A percentile compares a stretch with the other conserved stretches of the same genome.
Evolutionary conservation across 2,329 filamentous ascomycete species (phyloP).

Genomic region (Cordyceps javanica): DNA sequence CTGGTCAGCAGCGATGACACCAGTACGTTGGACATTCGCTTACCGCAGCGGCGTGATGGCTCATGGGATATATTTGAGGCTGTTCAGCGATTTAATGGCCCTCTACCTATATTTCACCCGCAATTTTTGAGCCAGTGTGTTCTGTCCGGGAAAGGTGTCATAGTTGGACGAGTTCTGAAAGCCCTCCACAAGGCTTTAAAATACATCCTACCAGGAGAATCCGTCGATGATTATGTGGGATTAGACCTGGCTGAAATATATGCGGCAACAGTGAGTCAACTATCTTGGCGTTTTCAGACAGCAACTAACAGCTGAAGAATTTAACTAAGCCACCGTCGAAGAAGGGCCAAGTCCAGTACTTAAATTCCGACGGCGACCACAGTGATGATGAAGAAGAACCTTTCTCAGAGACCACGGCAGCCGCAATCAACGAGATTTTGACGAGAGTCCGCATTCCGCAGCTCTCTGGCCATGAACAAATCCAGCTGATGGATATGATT

Average conservation of each 20-base stretch:
- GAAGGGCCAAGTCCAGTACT: conserved; percentile 31
- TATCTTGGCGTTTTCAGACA: background rate
- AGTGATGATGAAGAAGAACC: conserved; percentile 53
- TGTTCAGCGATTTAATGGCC: conserved; percentile 77
- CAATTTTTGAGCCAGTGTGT: conserved; percentile 86
- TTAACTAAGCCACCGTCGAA: conserved; percentile 8
- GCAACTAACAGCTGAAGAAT: background rate
- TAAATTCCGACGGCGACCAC: conserved; percentile 27
- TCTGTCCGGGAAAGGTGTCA: conserved; percentile 64
- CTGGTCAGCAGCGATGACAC: conserved; percentile 60
- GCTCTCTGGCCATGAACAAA: conserved; percentile 79
- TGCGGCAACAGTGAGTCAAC: conserved; percentile 20
- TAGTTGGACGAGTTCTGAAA: conserved; percentile 68
- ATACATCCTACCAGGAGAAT: conserved; percentile 75
- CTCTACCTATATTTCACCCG: conserved; percentile 85
- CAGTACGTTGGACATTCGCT: conserved; percentile 46
- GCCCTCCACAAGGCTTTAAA: conserved; percentile 71
- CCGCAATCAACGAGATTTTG: conserved; percentile 69
- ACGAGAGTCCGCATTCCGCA: conserved; percentile 68
- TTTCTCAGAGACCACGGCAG: conserved; percentile 66
- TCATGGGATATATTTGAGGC: conserved; percentile 71
- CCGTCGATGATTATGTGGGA: conserved; percentile 71
- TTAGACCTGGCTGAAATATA: conserved; percentile 58
- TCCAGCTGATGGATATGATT: conserved; percentile 75
- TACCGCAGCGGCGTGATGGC: conserved; percentile 42